Conservation (phyloP, 2,329 filamentous ascomycete species). For the Pyricularia grisea region DNA sequence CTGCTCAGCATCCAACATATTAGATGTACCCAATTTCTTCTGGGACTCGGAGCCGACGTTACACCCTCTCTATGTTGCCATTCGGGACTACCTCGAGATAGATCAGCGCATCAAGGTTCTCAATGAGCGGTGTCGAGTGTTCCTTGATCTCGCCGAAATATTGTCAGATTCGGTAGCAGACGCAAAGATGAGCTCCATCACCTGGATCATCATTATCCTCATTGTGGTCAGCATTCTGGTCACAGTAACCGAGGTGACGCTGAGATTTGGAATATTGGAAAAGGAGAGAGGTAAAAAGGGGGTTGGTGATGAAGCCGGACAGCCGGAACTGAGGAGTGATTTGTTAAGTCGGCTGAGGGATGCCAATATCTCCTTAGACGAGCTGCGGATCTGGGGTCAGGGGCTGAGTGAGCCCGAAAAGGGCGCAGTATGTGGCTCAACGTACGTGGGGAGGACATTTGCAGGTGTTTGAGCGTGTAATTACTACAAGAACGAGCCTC, state of each 20-base stretch:
- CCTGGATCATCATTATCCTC: slow-evolving; percentile 95
- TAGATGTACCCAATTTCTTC: slow-evolving; percentile 95
- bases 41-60: slow-evolving; percentile 96
- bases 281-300: slow-evolving; percentile 25
- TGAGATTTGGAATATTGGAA: slow-evolving; percentile 70
- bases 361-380: slow-evolving; percentile 10
- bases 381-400: slow-evolving; percentile 12
- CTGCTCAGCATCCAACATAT: slow-evolving; percentile 76
- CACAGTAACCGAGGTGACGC: slow-evolving; percentile 78
- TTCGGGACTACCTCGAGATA: slow-evolving; percentile 96
- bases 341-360: not conserved
- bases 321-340: slow-evolving; percentile 1
- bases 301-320: not conserved
- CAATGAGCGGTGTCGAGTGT: slow-evolving; percentile 93
- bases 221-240: slow-evolving; percentile 88
- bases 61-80: slow-evolving; percentile 86
- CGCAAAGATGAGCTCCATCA: slow-evolving; percentile 91
- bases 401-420: slow-evolving; percentile 10
- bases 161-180: slow-evolving; percentile 86
- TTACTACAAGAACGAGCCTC: not conserved
- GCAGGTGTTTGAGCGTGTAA: slow-evolving; percentile 9
- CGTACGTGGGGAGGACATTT: slow-evolving; percentile 12
- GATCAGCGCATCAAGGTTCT: slow-evolving; percentile 92
- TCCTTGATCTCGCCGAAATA: slow-evolving; percentile 92
- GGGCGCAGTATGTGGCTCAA: slow-evolving; percentile 13